Base-by-base conservation (phyloP, 176 grass and related monocot genomes). In the Zea luxurians region DNA sequence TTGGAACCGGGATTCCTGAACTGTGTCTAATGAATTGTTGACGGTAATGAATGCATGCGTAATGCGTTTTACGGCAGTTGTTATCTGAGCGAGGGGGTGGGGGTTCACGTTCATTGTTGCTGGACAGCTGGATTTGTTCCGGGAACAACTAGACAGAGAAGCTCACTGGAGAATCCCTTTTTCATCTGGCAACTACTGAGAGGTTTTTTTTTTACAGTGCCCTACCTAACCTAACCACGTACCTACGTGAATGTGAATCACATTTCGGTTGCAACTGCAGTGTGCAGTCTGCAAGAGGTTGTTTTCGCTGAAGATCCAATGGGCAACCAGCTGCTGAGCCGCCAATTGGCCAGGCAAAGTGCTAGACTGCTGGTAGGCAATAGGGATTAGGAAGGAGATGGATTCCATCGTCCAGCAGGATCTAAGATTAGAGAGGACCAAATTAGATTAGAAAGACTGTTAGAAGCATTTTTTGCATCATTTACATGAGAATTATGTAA, bases 51-150 rank as follows among this genome's bases (percentile, higher is more conserved):
- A 27, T 27, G 27, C 1, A 27, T 27, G 27, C 27, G 27, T 27
- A 27, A 27, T 27, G 27, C 27, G 1, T 27, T 27, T 27, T 27
- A 27, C 27, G 27, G 27, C 27, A 27, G 27, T 27, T 27, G 27
- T 27, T 27, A 27, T 27, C 27, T 27, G 27, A 27, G 27, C 27
- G 27, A 27, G 27, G 27, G 0, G n/a, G n/a, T n/a, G n/a, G 61
- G 35, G 48, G 16, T 71, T 6, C 43, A 82, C 27, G 27, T 27
- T 27, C 27, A 27, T 27, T 27, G 27, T 47, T 66, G 73, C 68
- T 82, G 48, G 58, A 64, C 74, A 87, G 59, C 27, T 82, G 82
- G 34, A 77, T 72, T 73, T 77, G 11, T 71, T 77, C 68, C n/a
- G 48, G 42, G 57, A 63, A 55, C 60, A 47, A 16, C 10, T 11